Conservation (phyloP, 139 green algal species). For the Chlorella sp. region DNA sequence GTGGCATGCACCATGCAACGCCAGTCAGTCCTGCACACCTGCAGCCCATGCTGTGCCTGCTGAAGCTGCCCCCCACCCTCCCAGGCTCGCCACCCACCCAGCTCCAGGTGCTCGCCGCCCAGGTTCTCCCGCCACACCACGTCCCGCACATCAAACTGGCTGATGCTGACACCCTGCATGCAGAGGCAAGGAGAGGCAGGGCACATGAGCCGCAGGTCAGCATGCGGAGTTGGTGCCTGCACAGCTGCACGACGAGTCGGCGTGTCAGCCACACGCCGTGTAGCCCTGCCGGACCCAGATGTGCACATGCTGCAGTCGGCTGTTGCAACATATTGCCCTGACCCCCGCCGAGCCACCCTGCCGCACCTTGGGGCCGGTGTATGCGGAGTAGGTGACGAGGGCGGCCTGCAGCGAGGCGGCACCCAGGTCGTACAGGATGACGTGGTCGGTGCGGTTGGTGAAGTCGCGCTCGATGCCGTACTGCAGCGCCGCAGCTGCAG, state of each 20-base stretch:
- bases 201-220: neutral
- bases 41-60: too few relatives aligned
- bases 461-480: conserved; percentile 97
- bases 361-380: conserved; percentile 64
- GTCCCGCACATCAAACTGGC: conserved; percentile 93
- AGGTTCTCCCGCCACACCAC: conserved; percentile 87
- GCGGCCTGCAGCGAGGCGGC: conserved; percentile 75
- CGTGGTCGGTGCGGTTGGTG: conserved; percentile 73
- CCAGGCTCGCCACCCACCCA: neutral
- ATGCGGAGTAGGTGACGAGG: conserved; percentile 88
- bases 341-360: too few relatives aligned
- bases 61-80: neutral
- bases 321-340: too few relatives aligned
- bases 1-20: neutral
- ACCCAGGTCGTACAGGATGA: conserved; percentile 97
- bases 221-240: neutral
- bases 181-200: neutral
- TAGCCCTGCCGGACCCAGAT: too few relatives aligned
- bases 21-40: neutral
- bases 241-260: neutral
- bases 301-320: too few relatives aligned
- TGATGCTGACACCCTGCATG: conserved; percentile 48
- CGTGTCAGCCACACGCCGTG: too few relatives aligned
- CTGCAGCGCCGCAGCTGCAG: conserved; percentile 90
- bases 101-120: conserved; percentile 88